A percentile compares a stretch with the other conserved stretches of the same genome.
These are phyloP conservation scores for Phaeosphaeria sp. DNA, from an alignment of 2,329 filamentous ascomycete species.

Conservation along the genomic window DNA sequence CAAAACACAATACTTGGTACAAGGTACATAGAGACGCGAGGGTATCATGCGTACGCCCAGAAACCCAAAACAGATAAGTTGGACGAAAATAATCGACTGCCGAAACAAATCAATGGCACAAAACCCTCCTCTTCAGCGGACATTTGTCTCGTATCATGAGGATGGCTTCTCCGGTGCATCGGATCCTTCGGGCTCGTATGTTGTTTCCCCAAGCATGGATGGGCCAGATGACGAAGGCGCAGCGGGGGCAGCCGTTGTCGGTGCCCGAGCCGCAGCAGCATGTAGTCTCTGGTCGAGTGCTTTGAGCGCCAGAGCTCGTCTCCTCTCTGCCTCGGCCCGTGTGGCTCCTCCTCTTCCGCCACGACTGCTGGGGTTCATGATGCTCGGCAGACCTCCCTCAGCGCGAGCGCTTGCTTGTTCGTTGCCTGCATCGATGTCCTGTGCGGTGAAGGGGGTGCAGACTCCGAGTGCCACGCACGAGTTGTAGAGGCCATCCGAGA, in stretches of 20 bases:
- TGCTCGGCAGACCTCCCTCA: conserved; percentile 65
- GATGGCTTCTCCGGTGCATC: conserved; percentile 32
- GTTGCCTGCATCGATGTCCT: conserved; percentile 77
- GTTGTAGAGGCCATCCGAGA: conserved; percentile 78
- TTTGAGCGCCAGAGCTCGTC: conserved; percentile 86
- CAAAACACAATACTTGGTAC: conserved; percentile 22
- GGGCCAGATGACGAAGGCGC: conserved; percentile 35
- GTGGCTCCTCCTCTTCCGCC: conserved; percentile 65
- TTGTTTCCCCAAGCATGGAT: conserved; percentile 50
- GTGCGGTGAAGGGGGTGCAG: conserved; percentile 83
- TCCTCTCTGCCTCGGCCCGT: conserved; percentile 88
- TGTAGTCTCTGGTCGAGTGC: conserved; percentile 91
- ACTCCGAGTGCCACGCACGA: conserved; percentile 76
- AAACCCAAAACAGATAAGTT: conserved; percentile 16
- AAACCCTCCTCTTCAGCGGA: background rate
- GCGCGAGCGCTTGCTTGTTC: conserved; percentile 72
- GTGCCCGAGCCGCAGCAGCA: conserved; percentile 69
- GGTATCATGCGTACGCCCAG: conserved; percentile 30
- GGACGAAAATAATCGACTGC: background rate
- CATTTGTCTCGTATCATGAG: conserved; percentile 17
- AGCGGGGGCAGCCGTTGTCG: conserved; percentile 51
- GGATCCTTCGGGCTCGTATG: conserved; percentile 50
- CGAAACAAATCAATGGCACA: background rate
- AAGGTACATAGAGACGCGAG: conserved; percentile 31
- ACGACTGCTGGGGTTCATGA: conserved; percentile 59